Evolutionary conservation across 2,329 filamentous ascomycete species (phyloP), one percentile per base, ranked within the genome.

Genomic region (Xylogone sp.): DNA sequence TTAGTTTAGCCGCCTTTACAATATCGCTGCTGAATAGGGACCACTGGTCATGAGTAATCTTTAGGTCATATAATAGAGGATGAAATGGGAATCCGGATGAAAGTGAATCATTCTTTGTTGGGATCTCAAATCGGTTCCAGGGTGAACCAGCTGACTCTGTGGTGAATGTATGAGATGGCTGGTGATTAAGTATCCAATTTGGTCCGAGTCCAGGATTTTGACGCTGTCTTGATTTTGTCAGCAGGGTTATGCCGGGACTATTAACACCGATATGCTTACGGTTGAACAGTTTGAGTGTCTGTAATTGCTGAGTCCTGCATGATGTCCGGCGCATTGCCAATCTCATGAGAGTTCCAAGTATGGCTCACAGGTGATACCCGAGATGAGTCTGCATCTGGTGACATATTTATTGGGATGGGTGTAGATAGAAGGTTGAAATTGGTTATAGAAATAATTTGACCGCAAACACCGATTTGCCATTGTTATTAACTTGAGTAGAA

Each of bases 41-140:
- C 62, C 62, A 64, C 48, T 62, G 48, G 24, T 62, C 57, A 21
- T 54, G 55, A n/a, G 59, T 56, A 12, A 64, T 47, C 8, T 46
- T 31, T 8, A 56, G 43, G 13, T 52, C 31, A 19, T 54, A 48
- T 3, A 64, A 51, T 34, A 54, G 48, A 20, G 52, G 53, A 42
- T 58, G 49, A 42, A 57, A 63, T 1, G 57, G 55, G 44, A 64
- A 64, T 12, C 60, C 60, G 4, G 62, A 64, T 5, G 59, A 58
- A 21, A 64, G 51, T 2, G 56, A 53, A 29, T 58, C 52, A 12
- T 39, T 57, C 42, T 51, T 59, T 12, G 60, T 64, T 3, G 54
- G 43, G 22, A 64, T 61, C 2, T 46, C 24, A 43, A 62, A 55
- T 27, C 43, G 52, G 2, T 21, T 19, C 48, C 51, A 59, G 8